phyloP scores from a whole-genome alignment of 192 early-diverging fungal species.

The Backusella mclennaniae region DNA sequence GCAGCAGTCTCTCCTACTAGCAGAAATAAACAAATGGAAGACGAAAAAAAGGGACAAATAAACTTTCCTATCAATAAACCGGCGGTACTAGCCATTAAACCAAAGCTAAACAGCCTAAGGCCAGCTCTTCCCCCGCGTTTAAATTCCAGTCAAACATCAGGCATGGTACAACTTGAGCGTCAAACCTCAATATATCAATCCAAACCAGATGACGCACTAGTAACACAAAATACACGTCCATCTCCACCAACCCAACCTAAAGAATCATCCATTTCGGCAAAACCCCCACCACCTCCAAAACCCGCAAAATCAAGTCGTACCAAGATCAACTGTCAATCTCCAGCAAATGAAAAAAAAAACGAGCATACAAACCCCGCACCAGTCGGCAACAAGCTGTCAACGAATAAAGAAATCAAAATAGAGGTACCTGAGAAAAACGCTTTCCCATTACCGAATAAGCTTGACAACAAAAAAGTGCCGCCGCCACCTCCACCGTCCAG shows the following conservation, averaged over 20 bases:
- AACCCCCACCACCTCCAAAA: background rate
- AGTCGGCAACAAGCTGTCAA: background rate
- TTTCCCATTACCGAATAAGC: background rate
- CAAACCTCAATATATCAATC: background rate
- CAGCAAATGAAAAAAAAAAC: background rate
- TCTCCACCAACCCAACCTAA: background rate
- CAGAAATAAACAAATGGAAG: background rate
- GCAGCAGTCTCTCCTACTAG: background rate
- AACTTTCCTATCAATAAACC: background rate
- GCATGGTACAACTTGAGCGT: background rate
- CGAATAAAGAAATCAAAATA: background rate
- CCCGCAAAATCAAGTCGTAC: background rate
- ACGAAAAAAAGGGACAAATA: background rate
- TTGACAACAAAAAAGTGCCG: background rate
- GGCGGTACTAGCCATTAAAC: background rate
- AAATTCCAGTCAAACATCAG: background rate
- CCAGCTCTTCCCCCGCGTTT: background rate
- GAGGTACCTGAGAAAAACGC: background rate
- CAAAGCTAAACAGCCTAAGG: background rate
- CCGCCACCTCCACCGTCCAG: conserved; percentile 15
- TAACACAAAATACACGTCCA: background rate
- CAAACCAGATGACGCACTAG: background rate
- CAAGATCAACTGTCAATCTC: background rate
- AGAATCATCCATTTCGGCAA: background rate
- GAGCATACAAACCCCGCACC: background rate